These are phyloP conservation scores for Coniochaeta ligniaria DNA, from an alignment of 2,329 filamentous ascomycete genomes.

Conservation along the genomic window DNA sequence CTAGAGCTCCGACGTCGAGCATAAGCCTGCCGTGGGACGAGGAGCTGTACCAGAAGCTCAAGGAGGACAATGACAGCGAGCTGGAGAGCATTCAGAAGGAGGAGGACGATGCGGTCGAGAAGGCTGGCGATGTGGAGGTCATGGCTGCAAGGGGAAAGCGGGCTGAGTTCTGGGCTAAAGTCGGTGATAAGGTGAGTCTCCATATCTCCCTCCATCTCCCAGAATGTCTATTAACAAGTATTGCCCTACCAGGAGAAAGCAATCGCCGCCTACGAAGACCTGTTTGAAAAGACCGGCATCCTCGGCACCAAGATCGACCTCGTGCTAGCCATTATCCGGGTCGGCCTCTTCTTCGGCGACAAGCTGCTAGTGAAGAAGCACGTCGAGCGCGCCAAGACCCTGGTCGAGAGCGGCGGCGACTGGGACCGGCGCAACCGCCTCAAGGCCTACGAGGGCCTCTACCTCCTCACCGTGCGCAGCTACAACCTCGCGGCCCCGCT, in stretches of 20 bases:
- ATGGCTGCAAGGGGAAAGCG: slow-evolving; percentile 88
- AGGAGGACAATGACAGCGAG: slow-evolving; percentile 72
- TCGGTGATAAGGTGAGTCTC: slow-evolving; percentile 79
- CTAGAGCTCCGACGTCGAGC: slow-evolving; percentile 55
- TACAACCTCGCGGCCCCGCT: slow-evolving; percentile 86
- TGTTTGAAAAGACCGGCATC: slow-evolving; percentile 96
- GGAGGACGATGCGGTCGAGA: slow-evolving; percentile 89
- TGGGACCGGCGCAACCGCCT: slow-evolving; percentile 98
- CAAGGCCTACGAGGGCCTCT: slow-evolving; percentile 95
- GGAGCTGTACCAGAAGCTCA: slow-evolving; percentile 69
- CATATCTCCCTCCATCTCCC: background rate
- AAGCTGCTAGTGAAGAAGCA: slow-evolving; percentile 89
- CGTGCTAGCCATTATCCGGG: slow-evolving; percentile 90
- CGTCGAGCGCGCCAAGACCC: slow-evolving; percentile 77
- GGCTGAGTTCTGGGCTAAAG: slow-evolving; percentile 91
- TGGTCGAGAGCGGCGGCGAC: slow-evolving; percentile 93
- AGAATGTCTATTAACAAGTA: slow-evolving; percentile 10
- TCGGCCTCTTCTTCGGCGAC: slow-evolving; percentile 94
- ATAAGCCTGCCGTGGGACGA: slow-evolving; percentile 87
- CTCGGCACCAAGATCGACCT: slow-evolving; percentile 96
- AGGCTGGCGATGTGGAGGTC: slow-evolving; percentile 93
- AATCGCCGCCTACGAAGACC: slow-evolving; percentile 81
- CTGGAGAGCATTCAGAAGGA: slow-evolving; percentile 73
- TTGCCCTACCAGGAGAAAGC: slow-evolving; percentile 68
- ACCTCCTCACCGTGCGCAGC: slow-evolving; percentile 85